Evolutionary conservation across 768 basidiomycete genomes (phyloP), one percentile per base, ranked within the genome.

Genomic region (Xerocomellus dryophilus): DNA sequence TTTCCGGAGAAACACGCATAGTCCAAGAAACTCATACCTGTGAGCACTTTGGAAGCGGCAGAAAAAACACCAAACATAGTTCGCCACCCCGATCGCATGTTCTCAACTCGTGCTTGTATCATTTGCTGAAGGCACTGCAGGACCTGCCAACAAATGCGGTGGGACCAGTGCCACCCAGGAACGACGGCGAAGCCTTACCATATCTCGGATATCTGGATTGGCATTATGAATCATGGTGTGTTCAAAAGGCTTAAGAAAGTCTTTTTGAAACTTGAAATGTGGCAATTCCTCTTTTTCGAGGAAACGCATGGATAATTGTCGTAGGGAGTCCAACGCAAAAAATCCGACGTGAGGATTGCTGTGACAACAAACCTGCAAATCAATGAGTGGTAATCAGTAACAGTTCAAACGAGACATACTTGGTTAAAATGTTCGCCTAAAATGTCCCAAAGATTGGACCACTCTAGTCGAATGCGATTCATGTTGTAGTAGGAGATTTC

Each of bases 401-500:
- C 2, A 25, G 40, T 9, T 8, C 8, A 41, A 25, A n/a, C 17
- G 18, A 35, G 21, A 38, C 50, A 57, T 63, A 93, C 96, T 72
- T 98, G 89, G 67, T 99, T 98, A 74, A 99, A 98, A 71, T 99
- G 97, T 69, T 97, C 94, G 47, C 97, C 97, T 10, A 99, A 74
- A 47, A 98, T 98, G 62, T 91, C 88, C 97, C 97, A 99, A 56
- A 99, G 78, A 70, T 92, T 90, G 1, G 92, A 93, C 97, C 97
- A 99, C 70, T 99, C 97, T 44, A 99, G 74, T 71, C 97, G 91
- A 66, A 99, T 98, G 44, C 97, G 88, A 58, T 78, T 87, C 97
- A 99, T 99, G 73, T 99, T 99, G 74, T 99, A 99, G 71, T 99
- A 99, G 9, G 95, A 97, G 51, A 99, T 98, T 67, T 99, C 97